These are phyloP conservation scores for Saturnispora gosingensis DNA, from an alignment of 805 yeast species.

Conservation along the genomic window DNA sequence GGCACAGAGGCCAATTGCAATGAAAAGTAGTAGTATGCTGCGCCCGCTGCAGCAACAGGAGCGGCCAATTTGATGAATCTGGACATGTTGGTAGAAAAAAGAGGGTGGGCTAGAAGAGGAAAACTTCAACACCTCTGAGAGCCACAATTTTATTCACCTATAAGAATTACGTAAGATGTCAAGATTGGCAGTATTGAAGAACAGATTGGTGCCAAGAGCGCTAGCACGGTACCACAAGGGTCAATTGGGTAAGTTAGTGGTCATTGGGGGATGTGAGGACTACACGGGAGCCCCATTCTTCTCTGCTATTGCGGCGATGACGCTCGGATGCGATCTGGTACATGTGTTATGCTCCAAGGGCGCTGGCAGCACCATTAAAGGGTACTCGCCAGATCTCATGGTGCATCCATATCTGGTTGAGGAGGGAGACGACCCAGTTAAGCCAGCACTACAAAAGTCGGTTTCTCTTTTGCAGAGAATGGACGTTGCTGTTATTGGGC, in stretches of 20 bases:
- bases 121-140: background rate
- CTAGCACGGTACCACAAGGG: slow-evolving; percentile 73
- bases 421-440: background rate
- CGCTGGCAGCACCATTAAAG: slow-evolving; percentile 76
- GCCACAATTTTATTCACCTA: background rate
- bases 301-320: slow-evolving; percentile 74
- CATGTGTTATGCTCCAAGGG: slow-evolving; percentile 78
- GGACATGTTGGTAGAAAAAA: slow-evolving; percentile 5
- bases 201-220: slow-evolving; percentile 66
- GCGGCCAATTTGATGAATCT: slow-evolving; percentile 13
- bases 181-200: slow-evolving; percentile 29
- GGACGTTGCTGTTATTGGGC: slow-evolving; percentile 83
- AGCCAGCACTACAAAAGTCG: too few species aligned
- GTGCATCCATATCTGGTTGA: slow-evolving; percentile 84
- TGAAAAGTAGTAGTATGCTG: slow-evolving; percentile 28
- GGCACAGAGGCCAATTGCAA: slow-evolving; percentile 19
- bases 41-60: slow-evolving; percentile 33
- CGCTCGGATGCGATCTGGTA: slow-evolving; percentile 80
- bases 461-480: slow-evolving; percentile 46
- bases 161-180: slow-evolving; percentile 3
- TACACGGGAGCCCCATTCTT: slow-evolving; percentile 97
- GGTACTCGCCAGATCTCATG: slow-evolving; percentile 89
- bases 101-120: background rate
- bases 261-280: slow-evolving; percentile 91
- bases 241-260: slow-evolving; percentile 76